phyloP scores from a whole-genome alignment of 495 filamentous ascomycete species.

The Penicillium goetzii region DNA sequence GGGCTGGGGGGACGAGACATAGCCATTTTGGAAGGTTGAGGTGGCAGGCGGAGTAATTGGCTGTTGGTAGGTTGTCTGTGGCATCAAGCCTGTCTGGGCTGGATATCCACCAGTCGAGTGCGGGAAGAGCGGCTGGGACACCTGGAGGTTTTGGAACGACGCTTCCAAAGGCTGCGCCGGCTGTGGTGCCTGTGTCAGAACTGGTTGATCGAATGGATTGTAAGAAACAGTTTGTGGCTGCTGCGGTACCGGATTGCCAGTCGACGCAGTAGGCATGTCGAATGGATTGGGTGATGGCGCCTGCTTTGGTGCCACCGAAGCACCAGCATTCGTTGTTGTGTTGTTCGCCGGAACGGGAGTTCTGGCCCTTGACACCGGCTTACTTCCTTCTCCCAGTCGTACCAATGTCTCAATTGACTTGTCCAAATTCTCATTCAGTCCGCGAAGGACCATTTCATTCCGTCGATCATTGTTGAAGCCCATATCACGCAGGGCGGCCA shows the following conservation, averaged over 20 bases:
- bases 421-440: conserved; percentile 80
- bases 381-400: conserved; percentile 70
- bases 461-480: conserved; percentile 85
- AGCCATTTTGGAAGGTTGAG: conserved; percentile 57
- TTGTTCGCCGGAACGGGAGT: conserved; percentile 39
- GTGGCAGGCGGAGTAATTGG: conserved; percentile 64
- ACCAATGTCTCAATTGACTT: conserved; percentile 81
- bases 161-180: conserved; percentile 65
- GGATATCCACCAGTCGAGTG: conserved; percentile 81
- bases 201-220: conserved; percentile 70
- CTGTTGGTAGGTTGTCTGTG: conserved; percentile 54
- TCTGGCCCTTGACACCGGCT: conserved; percentile 43
- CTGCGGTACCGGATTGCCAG: conserved; percentile 34
- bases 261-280: conserved; percentile 44
- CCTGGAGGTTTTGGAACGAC: conserved; percentile 73
- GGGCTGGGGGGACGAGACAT: conserved; percentile 46
- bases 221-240: conserved; percentile 36
- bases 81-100: conserved; percentile 52
- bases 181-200: conserved; percentile 34
- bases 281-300: conserved; percentile 55
- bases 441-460: conserved; percentile 77
- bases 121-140: conserved; percentile 76
- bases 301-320: conserved; percentile 8
- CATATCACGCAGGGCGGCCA: conserved; percentile 84
- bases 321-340: conserved; percentile 26